Evolutionary conservation across 176 grass and related monocot species (phyloP), one percentile per base, ranked within the genome.

Genomic region (Phragmites australis): DNA sequence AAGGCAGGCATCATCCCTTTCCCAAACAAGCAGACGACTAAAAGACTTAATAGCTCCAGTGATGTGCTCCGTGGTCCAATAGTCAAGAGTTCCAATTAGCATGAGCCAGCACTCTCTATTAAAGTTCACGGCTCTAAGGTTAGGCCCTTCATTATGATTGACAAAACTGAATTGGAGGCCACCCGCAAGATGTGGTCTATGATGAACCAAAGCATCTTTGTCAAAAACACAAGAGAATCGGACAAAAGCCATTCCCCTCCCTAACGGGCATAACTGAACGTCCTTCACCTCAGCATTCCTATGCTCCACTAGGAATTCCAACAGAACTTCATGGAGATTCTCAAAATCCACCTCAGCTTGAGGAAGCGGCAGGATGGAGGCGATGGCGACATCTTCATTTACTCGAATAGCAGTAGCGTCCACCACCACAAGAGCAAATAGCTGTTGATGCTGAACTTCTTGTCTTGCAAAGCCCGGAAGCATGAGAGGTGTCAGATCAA

Each of bases 31-130:
- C 0, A 57, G 2, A 0, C 54, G 22, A 4, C 54, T 22, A 25
- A 57, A 57, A 0, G 22, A 25, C 3, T 10, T 57, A 0, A 26
- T 26, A 0, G 22, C 23, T 2, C 21, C 22, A 9, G 2, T 8
- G 4, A 57, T 57, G 0, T 57, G 2, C 0, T 25, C 8, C 0
- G 2, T 1, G 1, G 2, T 3, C 3, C 22, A 6, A 4, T 57
- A 12, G 4, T 57, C 54, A 0, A 9, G 0, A 5, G 54, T n/a
- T 1, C 54, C 54, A 11, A 57, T 23, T 22, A 57, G 5, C 22
- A 57, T 23, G 1, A 57, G 54, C 21, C 22, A 57, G 1, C 54
- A 57, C 13, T 57, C 8, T 1, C 54, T 57, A 25, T 57, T 57
- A 9, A 25, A 57, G 3, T 26, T 12, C 9, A 57, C 21, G 2